Evolutionary conservation across 179 eudicot genomes (phyloP).

Genomic region (Camellia oleifera): DNA sequence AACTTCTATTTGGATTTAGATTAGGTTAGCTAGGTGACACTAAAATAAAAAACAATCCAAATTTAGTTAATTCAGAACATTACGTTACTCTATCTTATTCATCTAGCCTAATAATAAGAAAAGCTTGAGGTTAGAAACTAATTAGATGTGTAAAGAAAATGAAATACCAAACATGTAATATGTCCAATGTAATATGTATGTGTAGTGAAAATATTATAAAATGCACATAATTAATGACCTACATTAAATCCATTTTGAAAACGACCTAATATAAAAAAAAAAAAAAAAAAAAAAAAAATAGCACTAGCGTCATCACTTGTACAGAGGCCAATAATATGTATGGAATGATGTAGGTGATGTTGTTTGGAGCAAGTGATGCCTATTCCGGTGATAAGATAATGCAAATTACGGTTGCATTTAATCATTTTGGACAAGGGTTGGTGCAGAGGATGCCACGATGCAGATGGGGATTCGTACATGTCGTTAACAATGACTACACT

Average conservation of each 20-base stretch:
- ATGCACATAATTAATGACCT: neutral
- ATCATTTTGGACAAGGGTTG: slow-evolving; percentile 59
- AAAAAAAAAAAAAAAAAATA: too few species aligned
- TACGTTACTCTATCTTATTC: too few species aligned
- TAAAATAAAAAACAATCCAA: too few species aligned
- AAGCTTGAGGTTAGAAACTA: too few species aligned
- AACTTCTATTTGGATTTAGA: too few species aligned
- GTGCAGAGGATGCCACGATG: slow-evolving; percentile 81
- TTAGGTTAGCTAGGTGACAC: neutral
- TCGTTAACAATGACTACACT: slow-evolving; percentile 78
- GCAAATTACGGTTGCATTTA: slow-evolving; percentile 79
- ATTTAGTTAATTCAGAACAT: too few species aligned
- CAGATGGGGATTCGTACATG: slow-evolving; percentile 63
- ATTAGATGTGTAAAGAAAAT: too few species aligned
- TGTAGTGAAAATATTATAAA: neutral
- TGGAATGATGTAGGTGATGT: slow-evolving; percentile 43
- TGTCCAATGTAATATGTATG: neutral
- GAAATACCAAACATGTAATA: too few species aligned
- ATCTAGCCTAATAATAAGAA: too few species aligned
- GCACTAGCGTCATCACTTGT: too few species aligned
- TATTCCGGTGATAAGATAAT: slow-evolving; percentile 35
- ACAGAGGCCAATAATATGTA: neutral
- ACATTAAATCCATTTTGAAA: neutral
- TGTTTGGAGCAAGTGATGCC: slow-evolving; percentile 47
- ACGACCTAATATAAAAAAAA: too few species aligned